phyloP scores from a whole-genome alignment of 2,329 filamentous ascomycete genomes.

The Colletotrichum chlorophyti region DNA sequence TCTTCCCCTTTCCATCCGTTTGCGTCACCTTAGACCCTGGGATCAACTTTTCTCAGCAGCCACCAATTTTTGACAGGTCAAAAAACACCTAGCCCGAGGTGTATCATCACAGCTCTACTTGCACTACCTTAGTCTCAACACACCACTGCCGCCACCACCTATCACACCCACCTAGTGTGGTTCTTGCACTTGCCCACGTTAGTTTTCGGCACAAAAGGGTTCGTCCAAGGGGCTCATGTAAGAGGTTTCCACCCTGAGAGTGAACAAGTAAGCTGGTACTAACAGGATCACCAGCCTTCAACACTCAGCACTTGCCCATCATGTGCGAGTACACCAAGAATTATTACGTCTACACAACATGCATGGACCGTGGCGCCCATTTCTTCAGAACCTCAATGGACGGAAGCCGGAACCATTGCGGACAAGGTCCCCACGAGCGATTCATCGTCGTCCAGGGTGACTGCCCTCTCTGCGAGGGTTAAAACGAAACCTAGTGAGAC shows the following conservation, averaged over 20 bases:
- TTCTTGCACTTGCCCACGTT: too few species aligned
- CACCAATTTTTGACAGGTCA: neutral
- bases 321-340: constrained; percentile 76
- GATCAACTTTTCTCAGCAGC: neutral
- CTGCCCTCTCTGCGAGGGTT: constrained; percentile 55
- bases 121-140: too few species aligned
- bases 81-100: neutral
- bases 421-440: constrained; percentile 73
- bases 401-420: constrained; percentile 66
- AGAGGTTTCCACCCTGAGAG: too few species aligned
- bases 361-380: constrained; percentile 71
- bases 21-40: constrained; percentile 12
- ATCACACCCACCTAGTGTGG: too few species aligned
- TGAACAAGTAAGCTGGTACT: too few species aligned
- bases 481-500: too few species aligned
- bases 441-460: constrained; percentile 74
- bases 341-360: constrained; percentile 79
- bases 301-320: constrained; percentile 30
- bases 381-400: constrained; percentile 76
- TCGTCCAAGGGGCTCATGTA: too few species aligned
- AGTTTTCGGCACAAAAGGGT: too few species aligned
- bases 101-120: neutral
- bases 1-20: constrained; percentile 12
- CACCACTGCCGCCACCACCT: too few species aligned
- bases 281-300: neutral